phyloP scores from a whole-genome alignment of 2,329 filamentous ascomycete species.

The Sclerotinia subarctica region DNA sequence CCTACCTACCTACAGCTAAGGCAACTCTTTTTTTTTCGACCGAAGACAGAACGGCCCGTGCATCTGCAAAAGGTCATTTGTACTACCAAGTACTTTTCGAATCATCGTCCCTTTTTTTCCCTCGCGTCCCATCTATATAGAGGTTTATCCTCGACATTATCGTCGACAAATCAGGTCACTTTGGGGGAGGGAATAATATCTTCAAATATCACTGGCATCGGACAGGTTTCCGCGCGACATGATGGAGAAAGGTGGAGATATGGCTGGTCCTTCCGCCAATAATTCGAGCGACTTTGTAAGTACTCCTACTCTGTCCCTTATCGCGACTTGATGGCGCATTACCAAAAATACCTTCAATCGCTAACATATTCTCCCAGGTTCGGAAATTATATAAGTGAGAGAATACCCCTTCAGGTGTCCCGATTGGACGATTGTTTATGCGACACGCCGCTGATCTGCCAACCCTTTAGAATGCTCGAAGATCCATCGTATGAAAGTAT shows the following conservation, averaged over 20 bases:
- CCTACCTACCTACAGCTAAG: neutral
- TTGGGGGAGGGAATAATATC: neutral
- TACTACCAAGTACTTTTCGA: constrained; percentile 7
- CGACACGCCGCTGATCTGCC: constrained; percentile 28
- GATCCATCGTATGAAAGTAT: constrained; percentile 89
- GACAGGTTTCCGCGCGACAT: constrained; percentile 2
- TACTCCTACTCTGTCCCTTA: constrained; percentile 36
- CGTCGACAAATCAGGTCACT: neutral
- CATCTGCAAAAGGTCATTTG: constrained; percentile 18
- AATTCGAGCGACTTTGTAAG: constrained; percentile 95
- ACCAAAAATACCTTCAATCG: constrained; percentile 1
- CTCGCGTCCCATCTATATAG: constrained; percentile 1
- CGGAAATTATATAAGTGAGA: constrained; percentile 96
- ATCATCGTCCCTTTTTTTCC: neutral
- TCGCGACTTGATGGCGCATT: neutral
- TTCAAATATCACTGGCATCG: constrained; percentile 1
- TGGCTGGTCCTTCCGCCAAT: constrained; percentile 50
- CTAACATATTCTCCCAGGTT: constrained; percentile 57
- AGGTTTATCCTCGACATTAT: constrained; percentile 6
- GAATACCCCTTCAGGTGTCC: constrained; percentile 1
- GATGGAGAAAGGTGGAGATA: constrained; percentile 39
- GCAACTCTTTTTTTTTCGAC: constrained; percentile 6
- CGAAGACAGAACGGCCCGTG: constrained; percentile 4
- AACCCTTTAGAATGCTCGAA: constrained; percentile 78
- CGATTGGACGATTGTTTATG: constrained; percentile 35